phyloP scores from a whole-genome alignment of 202 grass and related monocot genomes.

The Panicum hallii region DNA sequence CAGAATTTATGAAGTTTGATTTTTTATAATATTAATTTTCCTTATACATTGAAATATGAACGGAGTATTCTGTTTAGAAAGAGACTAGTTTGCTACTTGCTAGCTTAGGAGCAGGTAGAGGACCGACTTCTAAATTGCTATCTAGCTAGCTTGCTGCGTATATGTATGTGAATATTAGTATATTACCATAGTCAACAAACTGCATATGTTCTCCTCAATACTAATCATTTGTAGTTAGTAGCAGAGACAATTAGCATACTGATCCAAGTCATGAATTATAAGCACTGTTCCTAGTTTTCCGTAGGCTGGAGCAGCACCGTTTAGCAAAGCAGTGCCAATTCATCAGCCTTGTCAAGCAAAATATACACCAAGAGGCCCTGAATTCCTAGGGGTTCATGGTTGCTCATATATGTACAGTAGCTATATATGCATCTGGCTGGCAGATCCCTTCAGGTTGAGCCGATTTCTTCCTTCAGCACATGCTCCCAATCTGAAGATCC shows the following conservation, averaged over 20 bases:
- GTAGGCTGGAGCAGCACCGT: background rate
- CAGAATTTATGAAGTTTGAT: background rate
- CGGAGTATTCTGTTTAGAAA: background rate
- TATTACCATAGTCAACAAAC: background rate
- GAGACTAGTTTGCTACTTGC: background rate
- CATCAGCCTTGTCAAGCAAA: slow-evolving; percentile 39
- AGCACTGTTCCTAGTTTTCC: slow-evolving; percentile 17
- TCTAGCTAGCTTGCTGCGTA: background rate
- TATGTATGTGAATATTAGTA: background rate
- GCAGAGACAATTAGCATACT: background rate
- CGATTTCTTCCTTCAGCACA: slow-evolving; percentile 50
- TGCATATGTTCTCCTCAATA: background rate
- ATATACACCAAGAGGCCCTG: slow-evolving; percentile 14
- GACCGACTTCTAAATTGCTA: background rate
- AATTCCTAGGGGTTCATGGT: slow-evolving; percentile 26
- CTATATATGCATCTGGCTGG: background rate
- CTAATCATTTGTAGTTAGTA: background rate
- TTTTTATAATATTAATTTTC: background rate
- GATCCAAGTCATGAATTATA: slow-evolving; percentile 6
- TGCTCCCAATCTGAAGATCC: slow-evolving; percentile 57
- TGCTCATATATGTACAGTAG: slow-evolving; percentile 40
- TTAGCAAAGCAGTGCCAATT: slow-evolving; percentile 4
- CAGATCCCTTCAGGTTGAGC: slow-evolving; percentile 41
- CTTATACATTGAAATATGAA: background rate
- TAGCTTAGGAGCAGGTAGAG: background rate